Evolutionary conservation across 805 yeast species (phyloP).

Genomic region (Barnettozyma salicaria): DNA sequence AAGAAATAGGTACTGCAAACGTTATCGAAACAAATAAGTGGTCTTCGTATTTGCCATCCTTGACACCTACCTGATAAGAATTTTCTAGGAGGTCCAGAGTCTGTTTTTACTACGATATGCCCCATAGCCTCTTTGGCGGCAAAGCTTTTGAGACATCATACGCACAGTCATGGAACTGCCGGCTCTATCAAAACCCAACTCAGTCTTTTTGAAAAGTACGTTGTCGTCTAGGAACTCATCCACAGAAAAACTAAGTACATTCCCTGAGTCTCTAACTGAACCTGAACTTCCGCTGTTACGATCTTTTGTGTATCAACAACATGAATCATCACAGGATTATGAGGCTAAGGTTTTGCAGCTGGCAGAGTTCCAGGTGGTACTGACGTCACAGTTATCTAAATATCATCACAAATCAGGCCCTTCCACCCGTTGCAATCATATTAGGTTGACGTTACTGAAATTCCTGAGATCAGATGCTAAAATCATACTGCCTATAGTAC

Average conservation of each 20-base stretch:
- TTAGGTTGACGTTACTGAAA: slow-evolving; percentile 14
- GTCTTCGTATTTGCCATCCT: no score
- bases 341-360: background rate
- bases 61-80: no score
- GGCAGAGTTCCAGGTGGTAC: slow-evolving; percentile 1
- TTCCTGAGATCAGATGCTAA: slow-evolving; percentile 11
- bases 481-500: slow-evolving; percentile 2
- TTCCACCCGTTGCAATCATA: slow-evolving; percentile 9
- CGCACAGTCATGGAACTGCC: slow-evolving; percentile 2
- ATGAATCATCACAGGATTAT: slow-evolving; percentile 4
- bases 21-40: no score
- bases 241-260: slow-evolving; percentile 4
- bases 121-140: no score
- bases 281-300: background rate
- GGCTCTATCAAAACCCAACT: slow-evolving; percentile 5
- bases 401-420: slow-evolving; percentile 8
- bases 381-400: slow-evolving; percentile 4
- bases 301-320: background rate
- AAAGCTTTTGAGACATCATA: background rate
- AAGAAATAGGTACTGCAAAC: no score
- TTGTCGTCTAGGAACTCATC: slow-evolving; percentile 7
- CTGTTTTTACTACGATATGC: no score
- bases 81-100: no score
- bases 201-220: slow-evolving; percentile 5
- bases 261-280: slow-evolving; percentile 3